These are phyloP conservation scores for Macroventuria anomochaeta DNA, from an alignment of 2,329 filamentous ascomycete species.

Conservation along the genomic window DNA sequence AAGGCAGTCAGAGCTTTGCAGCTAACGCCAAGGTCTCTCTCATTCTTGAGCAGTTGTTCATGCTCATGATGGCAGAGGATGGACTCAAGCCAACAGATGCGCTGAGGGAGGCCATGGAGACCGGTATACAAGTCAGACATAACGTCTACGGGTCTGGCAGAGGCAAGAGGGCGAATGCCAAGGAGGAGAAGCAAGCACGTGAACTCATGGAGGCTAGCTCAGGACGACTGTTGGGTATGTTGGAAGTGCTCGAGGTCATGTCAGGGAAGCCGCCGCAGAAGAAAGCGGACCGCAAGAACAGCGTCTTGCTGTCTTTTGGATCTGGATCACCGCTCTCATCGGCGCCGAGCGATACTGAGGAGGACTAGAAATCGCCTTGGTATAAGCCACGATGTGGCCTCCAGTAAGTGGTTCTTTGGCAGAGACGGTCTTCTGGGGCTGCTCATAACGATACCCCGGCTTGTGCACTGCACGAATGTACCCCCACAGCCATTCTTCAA, in stretches of 20 bases:
- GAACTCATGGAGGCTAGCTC: constrained; percentile 44
- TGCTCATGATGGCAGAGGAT: constrained; percentile 38
- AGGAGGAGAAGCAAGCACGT: constrained; percentile 47
- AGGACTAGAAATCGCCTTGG: background rate
- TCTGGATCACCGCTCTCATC: constrained; percentile 33
- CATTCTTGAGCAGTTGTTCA: constrained; percentile 43
- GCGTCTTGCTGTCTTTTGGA: constrained; percentile 26
- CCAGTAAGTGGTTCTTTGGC: background rate
- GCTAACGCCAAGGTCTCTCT: constrained; percentile 46
- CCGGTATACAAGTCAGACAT: constrained; percentile 60
- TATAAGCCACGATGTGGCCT: background rate
- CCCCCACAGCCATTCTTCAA: background rate
- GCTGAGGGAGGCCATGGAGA: constrained; percentile 56
- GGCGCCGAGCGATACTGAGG: constrained; percentile 31
- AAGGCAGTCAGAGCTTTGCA: constrained; percentile 37
- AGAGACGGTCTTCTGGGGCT: too few species aligned
- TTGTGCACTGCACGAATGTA: background rate
- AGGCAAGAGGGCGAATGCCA: constrained; percentile 50
- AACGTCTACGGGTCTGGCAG: constrained; percentile 53
- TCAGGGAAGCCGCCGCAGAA: constrained; percentile 19
- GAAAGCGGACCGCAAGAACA: constrained; percentile 3
- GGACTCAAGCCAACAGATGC: constrained; percentile 26
- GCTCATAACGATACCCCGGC: too few species aligned
- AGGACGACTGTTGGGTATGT: constrained; percentile 41
- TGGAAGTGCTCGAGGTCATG: constrained; percentile 43